phyloP scores from a whole-genome alignment of 2,329 filamentous ascomycete species.

The Exophiala xenobiotica region DNA sequence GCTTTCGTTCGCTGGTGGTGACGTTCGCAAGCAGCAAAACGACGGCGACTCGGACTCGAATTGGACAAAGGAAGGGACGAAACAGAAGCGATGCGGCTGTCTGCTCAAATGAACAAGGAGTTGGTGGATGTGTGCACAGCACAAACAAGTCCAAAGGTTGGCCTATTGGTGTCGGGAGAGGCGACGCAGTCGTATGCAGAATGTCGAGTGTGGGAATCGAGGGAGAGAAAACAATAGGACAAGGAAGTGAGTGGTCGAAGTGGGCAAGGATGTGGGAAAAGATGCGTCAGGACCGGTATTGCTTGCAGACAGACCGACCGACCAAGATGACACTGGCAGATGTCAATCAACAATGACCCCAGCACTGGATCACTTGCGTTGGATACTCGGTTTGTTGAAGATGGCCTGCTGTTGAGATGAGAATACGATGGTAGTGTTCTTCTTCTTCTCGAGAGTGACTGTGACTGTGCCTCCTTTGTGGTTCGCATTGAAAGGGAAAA shows the following conservation, averaged over 20 bases:
- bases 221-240: neutral
- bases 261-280: neutral
- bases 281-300: neutral
- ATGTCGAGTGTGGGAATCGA: slow-evolving; percentile 4
- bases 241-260: neutral
- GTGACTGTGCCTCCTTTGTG: too few relatives aligned
- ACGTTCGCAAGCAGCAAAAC: slow-evolving; percentile 8
- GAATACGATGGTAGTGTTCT: too few relatives aligned
- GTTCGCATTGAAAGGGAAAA: too few relatives aligned
- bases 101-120: slow-evolving; percentile 14
- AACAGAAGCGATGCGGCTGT: slow-evolving; percentile 23
- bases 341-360: too few relatives aligned
- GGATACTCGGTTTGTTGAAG: too few relatives aligned
- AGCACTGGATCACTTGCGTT: too few relatives aligned
- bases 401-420: too few relatives aligned
- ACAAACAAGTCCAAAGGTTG: slow-evolving; percentile 9
- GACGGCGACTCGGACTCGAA: neutral
- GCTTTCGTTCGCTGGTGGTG: neutral
- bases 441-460: too few relatives aligned
- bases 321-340: too few relatives aligned
- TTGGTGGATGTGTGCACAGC: slow-evolving; percentile 16
- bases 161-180: neutral
- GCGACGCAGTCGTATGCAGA: slow-evolving; percentile 2
- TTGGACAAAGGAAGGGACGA: slow-evolving; percentile 29
- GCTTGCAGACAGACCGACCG: neutral